These are phyloP conservation scores for Kitagawia praeruptora DNA, from an alignment of 129 eudicot genomes.

Conservation along the genomic window DNA sequence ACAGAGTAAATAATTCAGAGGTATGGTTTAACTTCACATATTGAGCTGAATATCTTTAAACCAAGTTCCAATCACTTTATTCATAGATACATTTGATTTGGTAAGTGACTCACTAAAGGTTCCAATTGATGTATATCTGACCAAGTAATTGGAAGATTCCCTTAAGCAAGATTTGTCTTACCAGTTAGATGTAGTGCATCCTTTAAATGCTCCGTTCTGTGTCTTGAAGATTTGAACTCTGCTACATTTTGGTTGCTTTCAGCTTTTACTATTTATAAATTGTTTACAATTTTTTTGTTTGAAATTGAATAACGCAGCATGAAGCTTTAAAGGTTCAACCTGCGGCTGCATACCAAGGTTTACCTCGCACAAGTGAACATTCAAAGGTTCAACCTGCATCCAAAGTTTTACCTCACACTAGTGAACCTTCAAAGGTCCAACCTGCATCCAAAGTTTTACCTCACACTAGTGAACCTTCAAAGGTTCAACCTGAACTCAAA, in stretches of 20 bases:
- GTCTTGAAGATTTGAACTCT: neutral
- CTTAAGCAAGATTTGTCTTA: constrained; percentile 13
- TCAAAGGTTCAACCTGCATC: neutral
- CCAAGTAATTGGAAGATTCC: constrained; percentile 12
- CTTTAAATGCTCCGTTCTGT: neutral
- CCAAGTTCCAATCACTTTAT: neutral
- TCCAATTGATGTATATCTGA: constrained; percentile 11
- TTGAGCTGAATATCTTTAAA: neutral
- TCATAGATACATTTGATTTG: neutral
- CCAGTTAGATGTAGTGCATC: constrained; percentile 20
- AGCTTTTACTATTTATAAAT: neutral
- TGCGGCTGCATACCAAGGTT: neutral
- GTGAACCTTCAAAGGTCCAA: neutral
- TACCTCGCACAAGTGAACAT: neutral
- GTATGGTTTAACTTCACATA: constrained; percentile 20
- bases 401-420: constrained; percentile 19
- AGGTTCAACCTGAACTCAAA: constrained; percentile 12
- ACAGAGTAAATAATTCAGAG: constrained; percentile 25
- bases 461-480: neutral
- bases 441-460: constrained; percentile 24
- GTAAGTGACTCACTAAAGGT: constrained; percentile 10
- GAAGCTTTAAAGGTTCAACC: constrained; percentile 25
- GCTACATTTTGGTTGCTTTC: neutral
- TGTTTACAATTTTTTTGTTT: neutral
- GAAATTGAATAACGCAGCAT: constrained; percentile 31